Conservation (phyloP, 2,329 filamentous ascomycete genomes). For the Akanthomyces lecanii region DNA sequence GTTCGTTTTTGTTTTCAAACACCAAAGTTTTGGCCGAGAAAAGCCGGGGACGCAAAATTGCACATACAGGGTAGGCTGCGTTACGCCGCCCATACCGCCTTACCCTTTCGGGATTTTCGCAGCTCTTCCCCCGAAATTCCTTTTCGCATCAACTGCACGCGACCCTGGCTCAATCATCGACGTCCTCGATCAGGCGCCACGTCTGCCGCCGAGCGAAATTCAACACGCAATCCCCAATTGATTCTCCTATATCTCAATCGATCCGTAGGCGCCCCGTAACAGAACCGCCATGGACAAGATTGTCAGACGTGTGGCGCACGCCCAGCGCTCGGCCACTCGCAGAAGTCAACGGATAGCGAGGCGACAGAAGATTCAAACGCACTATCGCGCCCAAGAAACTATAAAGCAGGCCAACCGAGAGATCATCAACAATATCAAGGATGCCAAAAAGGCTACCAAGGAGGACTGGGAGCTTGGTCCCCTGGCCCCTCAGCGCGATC, state of each 20-base stretch:
- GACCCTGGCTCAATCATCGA: constrained; percentile 6
- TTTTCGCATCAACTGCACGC: constrained; percentile 15
- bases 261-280: background rate
- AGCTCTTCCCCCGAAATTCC: constrained; percentile 18
- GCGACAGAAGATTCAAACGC: constrained; percentile 26
- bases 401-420: constrained; percentile 30
- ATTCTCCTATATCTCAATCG: background rate
- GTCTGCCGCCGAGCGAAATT: background rate
- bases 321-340: constrained; percentile 58
- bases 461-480: constrained; percentile 79
- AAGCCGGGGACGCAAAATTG: background rate
- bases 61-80: constrained; percentile 4
- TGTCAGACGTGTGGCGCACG: constrained; percentile 60
- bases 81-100: constrained; percentile 15
- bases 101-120: constrained; percentile 14
- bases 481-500: constrained; percentile 71
- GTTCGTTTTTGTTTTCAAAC: too few species aligned
- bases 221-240: background rate
- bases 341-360: constrained; percentile 39
- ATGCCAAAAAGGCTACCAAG: constrained; percentile 49
- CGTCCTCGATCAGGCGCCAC: background rate
- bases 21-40: too few species aligned
- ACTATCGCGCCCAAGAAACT: constrained; percentile 30
- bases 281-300: constrained; percentile 65
- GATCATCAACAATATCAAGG: constrained; percentile 33